Evolutionary conservation across 108 stramenopile genomes (phyloP), one percentile per base, ranked within the genome.

Genomic region (Stephanodiscus minutulus): DNA sequence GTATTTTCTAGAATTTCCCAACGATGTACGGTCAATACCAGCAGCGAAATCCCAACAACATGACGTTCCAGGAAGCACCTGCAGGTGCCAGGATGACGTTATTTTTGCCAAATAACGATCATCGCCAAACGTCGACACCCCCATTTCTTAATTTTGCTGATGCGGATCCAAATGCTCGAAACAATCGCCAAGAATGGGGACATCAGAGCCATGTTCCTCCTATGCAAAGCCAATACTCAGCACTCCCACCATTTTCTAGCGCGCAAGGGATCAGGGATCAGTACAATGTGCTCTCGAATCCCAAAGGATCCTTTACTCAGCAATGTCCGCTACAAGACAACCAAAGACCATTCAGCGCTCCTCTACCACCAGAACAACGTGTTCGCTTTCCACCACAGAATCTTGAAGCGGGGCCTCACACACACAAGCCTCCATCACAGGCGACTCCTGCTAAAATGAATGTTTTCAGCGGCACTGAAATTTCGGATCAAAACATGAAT

Each of bases 141-240:
- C 61, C 61, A 17, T 27, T 27, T 28, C 50, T 56, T 10, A 68
- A 47, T 56, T 68, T 66, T 46, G 56, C 11, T 21, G 39, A 52
- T 27, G 22, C 37, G 35, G 73, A 66, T 36, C 66, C 29, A 57
- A 68, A 36, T 44, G 47, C 58, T n/a, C 41, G 0, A n/a, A 37
- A 27, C 27, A 68, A 69, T 39, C 52, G 35, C 7, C 76, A 76
- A 60, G 76, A 76, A 21, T 76, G 76, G 76, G 20, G 33, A 10
- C 67, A 69, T 29, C 68, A 68, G 22, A 39, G 31, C 49, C 68
- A 68, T 15, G 20, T 22, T 37, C 63, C 46, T 9, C 48, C 61
- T 15, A 27, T 62, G 29, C 74, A 27, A 25, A 60, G 22, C 18
- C 76, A 76, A 76, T 76, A 63, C 68, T 46, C 76, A 9, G 11